Percentiles rank a stretch among this genome's conserved stretches.
Evolutionary conservation across 371 early-diverging fungal genomes (phyloP).

Genomic region (Caulochytrium protostelioides): DNA sequence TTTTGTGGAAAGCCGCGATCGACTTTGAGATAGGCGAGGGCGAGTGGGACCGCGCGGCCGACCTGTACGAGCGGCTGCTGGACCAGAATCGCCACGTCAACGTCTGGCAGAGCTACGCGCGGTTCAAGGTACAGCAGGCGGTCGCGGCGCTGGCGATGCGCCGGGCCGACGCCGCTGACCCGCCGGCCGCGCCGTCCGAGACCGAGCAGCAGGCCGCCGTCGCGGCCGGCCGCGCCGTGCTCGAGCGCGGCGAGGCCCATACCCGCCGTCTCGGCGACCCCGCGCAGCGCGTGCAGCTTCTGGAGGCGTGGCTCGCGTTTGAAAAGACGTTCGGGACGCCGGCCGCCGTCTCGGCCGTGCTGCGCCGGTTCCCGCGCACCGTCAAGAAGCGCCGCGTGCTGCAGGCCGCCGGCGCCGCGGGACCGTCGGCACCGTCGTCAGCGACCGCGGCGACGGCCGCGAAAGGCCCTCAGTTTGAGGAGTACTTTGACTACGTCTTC

Average conservation of each 20-base stretch:
- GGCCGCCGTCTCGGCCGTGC: constrained; percentile 34
- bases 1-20: constrained; percentile 91
- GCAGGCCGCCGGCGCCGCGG: constrained; percentile 18
- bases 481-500: constrained; percentile 93
- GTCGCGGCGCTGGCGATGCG: too few relatives aligned
- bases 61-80: constrained; percentile 62
- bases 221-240: too few relatives aligned
- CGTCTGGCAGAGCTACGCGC: constrained; percentile 23
- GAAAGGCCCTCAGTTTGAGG: too few relatives aligned
- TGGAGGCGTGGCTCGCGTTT: constrained; percentile 81
- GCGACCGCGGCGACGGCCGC: too few relatives aligned
- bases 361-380: constrained; percentile 55
- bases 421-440: constrained; percentile 31
- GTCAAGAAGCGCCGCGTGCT: constrained; percentile 59
- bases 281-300: constrained; percentile 50
- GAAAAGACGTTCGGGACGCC: constrained; percentile 46
- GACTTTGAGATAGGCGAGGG: constrained; percentile 73
- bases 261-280: constrained; percentile 25
- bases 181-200: too few relatives aligned
- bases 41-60: constrained; percentile 54
- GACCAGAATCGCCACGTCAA: constrained; percentile 79
- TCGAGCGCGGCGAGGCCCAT: constrained; percentile 12
- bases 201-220: too few relatives aligned
- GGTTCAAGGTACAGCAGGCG: neutral
- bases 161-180: too few relatives aligned